These are phyloP conservation scores for Pseudodiploospora longispora DNA, from an alignment of 2,329 filamentous ascomycete species.

Conservation along the genomic window DNA sequence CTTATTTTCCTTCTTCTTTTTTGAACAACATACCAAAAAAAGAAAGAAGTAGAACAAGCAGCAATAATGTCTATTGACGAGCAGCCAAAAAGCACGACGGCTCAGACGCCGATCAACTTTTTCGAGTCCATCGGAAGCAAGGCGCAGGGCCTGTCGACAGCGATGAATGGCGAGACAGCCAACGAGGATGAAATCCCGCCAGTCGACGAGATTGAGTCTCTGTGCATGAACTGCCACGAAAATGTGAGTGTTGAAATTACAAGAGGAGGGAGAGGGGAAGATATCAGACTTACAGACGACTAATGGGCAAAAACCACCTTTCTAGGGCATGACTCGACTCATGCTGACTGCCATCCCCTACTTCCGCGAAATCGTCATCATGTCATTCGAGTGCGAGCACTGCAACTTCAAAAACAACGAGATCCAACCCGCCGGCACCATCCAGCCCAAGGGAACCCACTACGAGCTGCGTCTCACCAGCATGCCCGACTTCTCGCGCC, in stretches of 20 bases:
- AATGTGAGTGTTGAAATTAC: slow-evolving; percentile 45
- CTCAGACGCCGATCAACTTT: slow-evolving; percentile 40
- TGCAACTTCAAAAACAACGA: slow-evolving; percentile 89
- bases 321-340: slow-evolving; percentile 74
- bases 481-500: slow-evolving; percentile 68
- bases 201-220: slow-evolving; percentile 64
- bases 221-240: slow-evolving; percentile 80
- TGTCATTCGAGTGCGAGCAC: slow-evolving; percentile 90
- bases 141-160: slow-evolving; percentile 42
- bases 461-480: slow-evolving; percentile 74
- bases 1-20: neutral
- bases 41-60: slow-evolving; percentile 10
- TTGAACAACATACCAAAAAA: neutral
- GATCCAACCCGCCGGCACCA: slow-evolving; percentile 83
- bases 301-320: neutral
- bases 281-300: neutral
- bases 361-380: slow-evolving; percentile 95
- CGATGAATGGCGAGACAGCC: slow-evolving; percentile 24
- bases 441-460: slow-evolving; percentile 79
- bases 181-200: slow-evolving; percentile 42
- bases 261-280: too few species aligned
- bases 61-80: slow-evolving; percentile 34
- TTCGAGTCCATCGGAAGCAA: slow-evolving; percentile 57
- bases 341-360: slow-evolving; percentile 90
- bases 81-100: slow-evolving; percentile 25